phyloP scores from a whole-genome alignment of 768 basidiomycete species.

The Trametes elegans region DNA sequence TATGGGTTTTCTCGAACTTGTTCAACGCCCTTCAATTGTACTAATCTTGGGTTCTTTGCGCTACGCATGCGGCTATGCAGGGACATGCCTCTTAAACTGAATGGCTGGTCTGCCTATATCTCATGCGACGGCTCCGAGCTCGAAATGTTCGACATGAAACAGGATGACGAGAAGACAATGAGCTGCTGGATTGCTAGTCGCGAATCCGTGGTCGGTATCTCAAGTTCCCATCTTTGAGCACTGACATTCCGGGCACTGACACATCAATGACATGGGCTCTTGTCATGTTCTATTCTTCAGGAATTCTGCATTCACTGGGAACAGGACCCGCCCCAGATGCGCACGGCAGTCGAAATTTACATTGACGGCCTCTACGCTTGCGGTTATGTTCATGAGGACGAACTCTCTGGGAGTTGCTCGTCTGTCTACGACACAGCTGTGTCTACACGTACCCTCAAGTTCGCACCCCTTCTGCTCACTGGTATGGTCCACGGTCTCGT shows the following conservation, averaged over 20 bases:
- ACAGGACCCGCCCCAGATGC: neutral
- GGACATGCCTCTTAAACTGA: neutral
- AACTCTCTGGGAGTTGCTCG: neutral
- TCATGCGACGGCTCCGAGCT: neutral
- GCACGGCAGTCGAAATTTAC: neutral
- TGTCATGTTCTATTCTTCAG: neutral
- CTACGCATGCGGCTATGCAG: neutral
- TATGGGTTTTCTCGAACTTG: no score
- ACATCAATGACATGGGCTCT: neutral
- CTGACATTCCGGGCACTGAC: no score
- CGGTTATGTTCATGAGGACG: neutral
- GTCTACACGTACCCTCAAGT: neutral
- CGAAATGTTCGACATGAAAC: neutral
- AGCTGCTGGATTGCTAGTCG: conserved; percentile 7
- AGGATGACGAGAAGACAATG: neutral
- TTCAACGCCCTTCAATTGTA: neutral
- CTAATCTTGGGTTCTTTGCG: neutral
- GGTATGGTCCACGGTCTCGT: neutral
- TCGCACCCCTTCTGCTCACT: neutral
- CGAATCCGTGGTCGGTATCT: no score
- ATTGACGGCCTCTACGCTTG: neutral
- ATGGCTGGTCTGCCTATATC: neutral
- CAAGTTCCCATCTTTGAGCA: no score
- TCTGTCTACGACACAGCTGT: neutral
- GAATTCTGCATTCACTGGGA: neutral